A percentile compares a stretch with the other conserved stretches of the same genome.
Conservation (phyloP, 768 basidiomycete genomes). For the Trametes sanguinea region DNA sequence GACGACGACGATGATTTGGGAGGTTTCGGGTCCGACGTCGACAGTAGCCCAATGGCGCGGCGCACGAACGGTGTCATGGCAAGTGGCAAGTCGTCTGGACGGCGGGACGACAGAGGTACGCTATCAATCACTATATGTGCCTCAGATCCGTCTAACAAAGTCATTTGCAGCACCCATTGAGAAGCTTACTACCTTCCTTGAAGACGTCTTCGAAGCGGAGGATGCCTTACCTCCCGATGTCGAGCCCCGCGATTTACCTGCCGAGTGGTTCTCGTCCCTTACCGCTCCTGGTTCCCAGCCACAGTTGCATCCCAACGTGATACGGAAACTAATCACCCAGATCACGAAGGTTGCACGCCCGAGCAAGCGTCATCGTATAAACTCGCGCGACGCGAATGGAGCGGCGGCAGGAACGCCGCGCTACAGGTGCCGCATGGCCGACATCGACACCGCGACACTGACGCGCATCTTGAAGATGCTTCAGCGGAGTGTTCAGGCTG, state of each 20-base stretch:
- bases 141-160: slow-evolving; percentile 2
- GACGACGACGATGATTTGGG: slow-evolving; percentile 49
- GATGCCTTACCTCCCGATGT: slow-evolving; percentile 66
- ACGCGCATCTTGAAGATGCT: slow-evolving; percentile 73
- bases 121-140: slow-evolving; percentile 2
- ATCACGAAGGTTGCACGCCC: slow-evolving; percentile 69
- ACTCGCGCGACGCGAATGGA: slow-evolving; percentile 40
- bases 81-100: slow-evolving; percentile 50
- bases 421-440: slow-evolving; percentile 58
- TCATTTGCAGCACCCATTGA: slow-evolving; percentile 59
- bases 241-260: slow-evolving; percentile 50
- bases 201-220: slow-evolving; percentile 84
- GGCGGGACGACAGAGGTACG: slow-evolving; percentile 71
- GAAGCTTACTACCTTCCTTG: slow-evolving; percentile 73
- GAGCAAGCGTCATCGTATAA: slow-evolving; percentile 63
- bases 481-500: slow-evolving; percentile 75
- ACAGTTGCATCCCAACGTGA: slow-evolving; percentile 53
- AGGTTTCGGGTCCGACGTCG: slow-evolving; percentile 59
- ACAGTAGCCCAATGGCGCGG: slow-evolving; percentile 27
- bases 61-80: slow-evolving; percentile 28
- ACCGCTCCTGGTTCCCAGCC: slow-evolving; percentile 62
- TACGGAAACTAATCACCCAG: slow-evolving; percentile 71
- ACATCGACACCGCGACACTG: slow-evolving; percentile 65
- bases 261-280: slow-evolving; percentile 64
- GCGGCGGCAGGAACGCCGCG: slow-evolving; percentile 42